A percentile compares a stretch with the other conserved stretches of the same genome.
These are phyloP conservation scores for Oxalis stricta DNA, from an alignment of 441 rosid genomes.

Conservation along the genomic window DNA sequence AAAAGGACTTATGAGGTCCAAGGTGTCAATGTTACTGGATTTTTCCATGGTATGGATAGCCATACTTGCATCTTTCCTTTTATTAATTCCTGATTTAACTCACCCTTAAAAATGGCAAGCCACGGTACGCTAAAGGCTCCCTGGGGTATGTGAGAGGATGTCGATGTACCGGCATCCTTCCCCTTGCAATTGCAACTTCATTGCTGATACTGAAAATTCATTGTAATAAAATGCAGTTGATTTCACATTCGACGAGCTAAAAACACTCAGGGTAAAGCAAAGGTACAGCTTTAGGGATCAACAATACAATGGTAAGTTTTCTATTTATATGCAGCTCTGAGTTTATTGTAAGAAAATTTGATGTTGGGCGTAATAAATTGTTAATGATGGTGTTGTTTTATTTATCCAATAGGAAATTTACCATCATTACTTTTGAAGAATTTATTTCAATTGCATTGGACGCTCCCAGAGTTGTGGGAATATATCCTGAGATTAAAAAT, in stretches of 20 bases:
- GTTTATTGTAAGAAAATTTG: no score
- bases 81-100: no score
- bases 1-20: conserved; percentile 69
- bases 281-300: conserved; percentile 69
- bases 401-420: conserved; percentile 44
- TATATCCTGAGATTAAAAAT: conserved; percentile 91
- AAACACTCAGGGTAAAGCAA: conserved; percentile 60
- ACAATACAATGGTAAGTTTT: conserved; percentile 58
- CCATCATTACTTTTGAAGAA: conserved; percentile 80
- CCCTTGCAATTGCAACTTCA: no score
- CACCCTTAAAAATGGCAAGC: no score
- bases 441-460: conserved; percentile 79
- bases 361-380: neutral
- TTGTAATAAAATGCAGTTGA: conserved; percentile 44
- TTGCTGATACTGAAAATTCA: neutral
- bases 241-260: conserved; percentile 65
- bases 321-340: neutral
- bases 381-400: neutral
- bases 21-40: conserved; percentile 61
- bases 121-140: no score
- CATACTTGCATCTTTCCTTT: neutral
- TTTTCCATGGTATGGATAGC: conserved; percentile 47
- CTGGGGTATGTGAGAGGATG: no score
- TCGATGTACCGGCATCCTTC: no score
- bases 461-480: conserved; percentile 83